Conservation (phyloP, 208 protist species). For the Trypanosoma scelopori region DNA sequence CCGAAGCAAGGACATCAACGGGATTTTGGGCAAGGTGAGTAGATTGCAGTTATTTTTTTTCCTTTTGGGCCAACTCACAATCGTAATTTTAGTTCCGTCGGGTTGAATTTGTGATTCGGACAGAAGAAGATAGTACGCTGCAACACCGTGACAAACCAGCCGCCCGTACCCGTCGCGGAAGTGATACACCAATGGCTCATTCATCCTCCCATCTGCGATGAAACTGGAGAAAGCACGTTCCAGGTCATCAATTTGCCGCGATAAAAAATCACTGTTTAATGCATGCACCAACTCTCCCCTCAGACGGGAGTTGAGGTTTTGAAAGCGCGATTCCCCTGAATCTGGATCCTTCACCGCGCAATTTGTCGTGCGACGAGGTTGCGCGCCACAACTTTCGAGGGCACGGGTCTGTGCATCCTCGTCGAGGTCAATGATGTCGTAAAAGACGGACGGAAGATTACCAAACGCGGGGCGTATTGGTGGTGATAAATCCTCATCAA, state of each 20-base stretch:
- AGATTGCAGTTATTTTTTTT: slow-evolving; percentile 34
- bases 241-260: slow-evolving; percentile 76
- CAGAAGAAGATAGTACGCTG: slow-evolving; percentile 75
- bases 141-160: slow-evolving; percentile 84
- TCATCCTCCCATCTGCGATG: slow-evolving; percentile 39
- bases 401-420: slow-evolving; percentile 56
- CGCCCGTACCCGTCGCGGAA: slow-evolving; percentile 88
- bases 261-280: slow-evolving; percentile 78
- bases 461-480: slow-evolving; percentile 46
- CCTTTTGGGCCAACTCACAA: slow-evolving; percentile 58
- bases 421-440: slow-evolving; percentile 60
- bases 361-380: slow-evolving; percentile 11
- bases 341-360: slow-evolving; percentile 45
- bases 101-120: slow-evolving; percentile 52
- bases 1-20: slow-evolving; percentile 60
- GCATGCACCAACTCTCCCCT: slow-evolving; percentile 80
- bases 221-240: slow-evolving; percentile 64
- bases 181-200: slow-evolving; percentile 59
- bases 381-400: slow-evolving; percentile 40
- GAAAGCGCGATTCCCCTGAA: slow-evolving; percentile 67
- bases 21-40: slow-evolving; percentile 48
- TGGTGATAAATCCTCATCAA: slow-evolving; percentile 24
- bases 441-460: slow-evolving; percentile 56
- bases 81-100: slow-evolving; percentile 71
- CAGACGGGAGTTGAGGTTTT: slow-evolving; percentile 66